Evolutionary conservation across 176 grass and related monocot species (phyloP).

Genomic region (Carex littledalei): DNA sequence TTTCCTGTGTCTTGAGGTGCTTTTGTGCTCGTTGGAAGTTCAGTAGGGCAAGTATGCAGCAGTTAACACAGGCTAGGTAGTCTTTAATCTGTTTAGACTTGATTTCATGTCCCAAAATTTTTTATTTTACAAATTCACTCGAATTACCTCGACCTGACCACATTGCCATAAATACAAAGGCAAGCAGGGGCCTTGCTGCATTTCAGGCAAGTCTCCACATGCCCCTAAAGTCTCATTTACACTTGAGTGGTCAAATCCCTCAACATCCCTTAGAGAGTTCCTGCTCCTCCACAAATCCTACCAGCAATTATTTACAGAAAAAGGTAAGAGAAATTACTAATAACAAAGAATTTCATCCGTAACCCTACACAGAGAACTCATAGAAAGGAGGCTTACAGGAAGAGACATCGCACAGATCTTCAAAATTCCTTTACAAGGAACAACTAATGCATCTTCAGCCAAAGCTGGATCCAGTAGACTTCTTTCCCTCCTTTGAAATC

Average conservation of each 20-base stretch:
- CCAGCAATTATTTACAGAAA: background rate
- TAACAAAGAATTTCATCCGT: background rate
- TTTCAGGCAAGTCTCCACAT: conserved; percentile 61
- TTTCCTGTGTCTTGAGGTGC: background rate
- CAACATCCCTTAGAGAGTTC: conserved; percentile 45
- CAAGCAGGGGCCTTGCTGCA: conserved; percentile 57
- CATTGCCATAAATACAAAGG: conserved; percentile 88
- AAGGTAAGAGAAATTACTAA: background rate
- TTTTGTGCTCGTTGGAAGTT: background rate
- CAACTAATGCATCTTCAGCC: conserved; percentile 50
- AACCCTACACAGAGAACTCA: background rate
- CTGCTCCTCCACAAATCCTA: conserved; percentile 89
- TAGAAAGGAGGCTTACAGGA: conserved; percentile 56
- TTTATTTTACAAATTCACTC: background rate
- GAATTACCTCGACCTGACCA: conserved; percentile 59
- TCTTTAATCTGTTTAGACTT: background rate
- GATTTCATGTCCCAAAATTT: background rate
- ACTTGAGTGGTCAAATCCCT: conserved; percentile 73
- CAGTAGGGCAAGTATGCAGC: background rate
- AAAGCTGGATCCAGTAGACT: conserved; percentile 56
- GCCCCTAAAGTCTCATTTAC: conserved; percentile 83
- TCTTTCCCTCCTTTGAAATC: conserved; percentile 66
- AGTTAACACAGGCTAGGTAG: background rate
- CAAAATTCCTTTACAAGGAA: conserved; percentile 84
- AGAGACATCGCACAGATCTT: conserved; percentile 83